Evolutionary conservation across 306 rosid genomes (phyloP), one percentile per base, ranked within the genome.

Genomic region (Herpetospermum pedunculosum): DNA sequence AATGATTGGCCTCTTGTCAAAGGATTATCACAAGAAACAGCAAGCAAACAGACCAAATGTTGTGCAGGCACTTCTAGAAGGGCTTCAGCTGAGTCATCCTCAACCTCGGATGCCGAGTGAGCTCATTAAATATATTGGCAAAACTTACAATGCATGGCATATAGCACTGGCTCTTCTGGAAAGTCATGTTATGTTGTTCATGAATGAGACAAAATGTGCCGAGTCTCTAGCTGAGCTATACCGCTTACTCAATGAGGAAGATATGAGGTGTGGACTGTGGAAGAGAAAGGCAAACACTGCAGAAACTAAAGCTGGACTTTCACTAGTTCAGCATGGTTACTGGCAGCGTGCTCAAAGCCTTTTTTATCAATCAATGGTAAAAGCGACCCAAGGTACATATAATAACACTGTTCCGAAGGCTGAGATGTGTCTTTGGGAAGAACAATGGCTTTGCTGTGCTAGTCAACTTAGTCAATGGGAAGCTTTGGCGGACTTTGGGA

Each of bases 401-500:
- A 95, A 88, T 76, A 95, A 91, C 77, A 80, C 96, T 14, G 97
- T 91, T 46, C 96, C 99, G 4, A 95, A 95, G 89, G 96, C 99
- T 69, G 99, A 95, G 90, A 95, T 95, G 99, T 95, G 99, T 83
- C 92, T 95, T 21, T 95, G 99, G 99, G 99, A 95, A 85, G 99
- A 91, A 82, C 99, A 95, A 72, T 95, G 99, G 99, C 82, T 91
- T 76, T 81, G 73, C 78, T 89, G 99, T 88, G 96, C 96, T 78
- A 84, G 79, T 84, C 99, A 91, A 85, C 97, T 95, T 41, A 83
- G 97, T 87, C 96, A 95, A 77, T 95, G 99, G 99, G 99, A 95
- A 52, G 96, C 96, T 70, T 80, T 95, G 77, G 92, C 86, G 28
- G 99, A 95, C 76, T 95, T 91, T 70, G 99, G 97, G 46, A 95